Base-by-base conservation (phyloP, 768 basidiomycete species). In the Rhizopogon roseolus region DNA sequence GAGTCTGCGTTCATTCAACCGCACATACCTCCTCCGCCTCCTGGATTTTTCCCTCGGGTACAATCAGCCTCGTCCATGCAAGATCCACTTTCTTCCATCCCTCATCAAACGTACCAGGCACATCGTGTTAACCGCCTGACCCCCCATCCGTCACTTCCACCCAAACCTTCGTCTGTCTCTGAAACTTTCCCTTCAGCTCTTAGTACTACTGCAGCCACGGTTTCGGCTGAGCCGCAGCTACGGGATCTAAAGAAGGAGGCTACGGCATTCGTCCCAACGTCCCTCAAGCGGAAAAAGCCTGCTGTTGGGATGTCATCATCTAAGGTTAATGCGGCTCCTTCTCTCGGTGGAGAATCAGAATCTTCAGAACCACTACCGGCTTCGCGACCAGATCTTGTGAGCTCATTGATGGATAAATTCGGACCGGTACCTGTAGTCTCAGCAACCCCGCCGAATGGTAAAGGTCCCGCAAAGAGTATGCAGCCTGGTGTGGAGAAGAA, bases 181-280 rank as follows among this genome's bases (percentile, higher is more conserved):
- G 72, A 73, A 51, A 74, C 73, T 22, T 64, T 62, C 25, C 58
- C 69, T 13, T 64, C 63, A 11, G 55, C 70, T 8, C 69, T 76
- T 9, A 72, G 69, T 41, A 56, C 76, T 14, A 75, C 74, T 1
- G 72, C 80, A 6, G 92, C 90, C 1, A 88, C 81, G 2, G 85
- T 98, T 49, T 86, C 82, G 19, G 93, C 94, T 2, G 92, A 76
- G 42, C 93, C 97, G 4, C 79, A 93, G 65, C 70, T 99, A 49
- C 88, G 96, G 13, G 93, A 99, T 70, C 76, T 98, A 56, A 93
- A 94, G 73, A 94, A 93, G 69, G 97, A 99, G 67, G 88, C 90
- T 8, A 96, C 93, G 1, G 84, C 90, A 0, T 98, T 99, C 62
- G 82, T 98, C 4, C 97, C 97, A 4, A 66, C 85, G 2, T 76